These are phyloP conservation scores for Mixia osmundae DNA, from an alignment of 1,284 basidiomycete genomes.

Conservation along the genomic window DNA sequence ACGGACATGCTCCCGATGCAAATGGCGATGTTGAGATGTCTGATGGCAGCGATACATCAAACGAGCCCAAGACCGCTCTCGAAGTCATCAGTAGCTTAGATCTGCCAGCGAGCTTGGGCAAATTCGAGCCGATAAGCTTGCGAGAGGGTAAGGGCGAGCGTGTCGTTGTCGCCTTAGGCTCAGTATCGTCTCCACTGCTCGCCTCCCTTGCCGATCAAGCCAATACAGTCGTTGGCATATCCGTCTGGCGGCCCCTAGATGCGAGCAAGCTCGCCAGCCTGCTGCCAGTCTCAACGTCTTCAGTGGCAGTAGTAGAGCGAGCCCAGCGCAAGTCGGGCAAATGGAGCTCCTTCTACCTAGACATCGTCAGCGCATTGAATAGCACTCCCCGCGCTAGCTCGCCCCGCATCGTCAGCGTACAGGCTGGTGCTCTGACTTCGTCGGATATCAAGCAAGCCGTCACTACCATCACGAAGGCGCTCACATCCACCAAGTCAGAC, in stretches of 20 bases:
- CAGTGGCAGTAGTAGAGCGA: slow-evolving; percentile 3
- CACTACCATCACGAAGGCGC: slow-evolving; percentile 23
- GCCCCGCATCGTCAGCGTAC: slow-evolving; percentile 39
- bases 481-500: background rate
- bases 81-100: slow-evolving; percentile 1
- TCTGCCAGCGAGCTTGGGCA: slow-evolving; percentile 7
- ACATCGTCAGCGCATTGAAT: slow-evolving; percentile 36
- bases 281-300: no score
- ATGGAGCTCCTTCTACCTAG: slow-evolving; percentile 17
- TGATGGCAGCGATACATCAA: slow-evolving; percentile 3
- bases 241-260: no score
- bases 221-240: slow-evolving; percentile 40
- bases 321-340: slow-evolving; percentile 2
- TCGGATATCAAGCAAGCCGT: slow-evolving; percentile 22
- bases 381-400: slow-evolving; percentile 40
- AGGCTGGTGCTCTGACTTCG: slow-evolving; percentile 33
- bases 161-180: slow-evolving; percentile 20
- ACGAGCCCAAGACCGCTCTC: slow-evolving; percentile 2
- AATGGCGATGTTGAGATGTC: slow-evolving; percentile 6
- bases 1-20: slow-evolving; percentile 3
- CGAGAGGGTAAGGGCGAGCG: slow-evolving; percentile 20
- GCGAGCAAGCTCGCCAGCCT: no score
- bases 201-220: slow-evolving; percentile 26
- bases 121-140: slow-evolving; percentile 2
- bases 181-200: slow-evolving; percentile 7